Evolutionary conservation across 2,329 filamentous ascomycete species (phyloP), one percentile per base, ranked within the genome.

Genomic region (Fusarium sororula): DNA sequence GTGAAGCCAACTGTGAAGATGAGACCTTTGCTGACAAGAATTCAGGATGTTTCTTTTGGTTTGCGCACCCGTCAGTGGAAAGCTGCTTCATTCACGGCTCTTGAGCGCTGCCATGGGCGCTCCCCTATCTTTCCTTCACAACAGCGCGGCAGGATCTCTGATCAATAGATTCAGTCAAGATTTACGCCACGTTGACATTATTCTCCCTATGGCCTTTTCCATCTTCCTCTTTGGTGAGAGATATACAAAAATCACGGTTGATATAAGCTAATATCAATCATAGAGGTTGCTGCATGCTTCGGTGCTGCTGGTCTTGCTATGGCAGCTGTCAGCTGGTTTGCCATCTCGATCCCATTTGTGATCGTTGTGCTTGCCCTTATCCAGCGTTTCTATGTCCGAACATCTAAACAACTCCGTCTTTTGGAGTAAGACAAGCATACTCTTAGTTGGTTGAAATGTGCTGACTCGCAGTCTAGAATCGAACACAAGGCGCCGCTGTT

Each of bases 321-420:
- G 13, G 80, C 83, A 7, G 83, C 84, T 13, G 83, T 86, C 0
- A 81, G 80, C 68, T 87, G 85, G 70, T 83, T 85, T 4, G 84
- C 84, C 8, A 82, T 84, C n/a, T 81, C 82, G 1, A 83, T 87
- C 28, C 86, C 87, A 0, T 78, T 85, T 26, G 80, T 87, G 5
- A 73, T 86, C 38, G 70, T 79, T 13, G 74, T 82, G 5, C 76
- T 87, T 20, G 85, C 85, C 61, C 62, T 84, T 13, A 81, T 89
- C 15, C 87, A 89, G 64, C 84, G 84, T 47, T 84, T 86, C 70
- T 90, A 90, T 68, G 82, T 90, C n/a, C 82, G 85, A 11, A 90
- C 88, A 4, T 89, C 87, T 0, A 86, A 87, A 8, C 88, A 89
- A 63, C 78, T 90, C 12, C 84, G 88, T 56, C 83, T 88, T 35